Percentiles rank a stretch among this genome's conserved stretches.
phyloP scores from a whole-genome alignment of 495 filamentous ascomycete genomes.

The Xylaria telfairii region DNA sequence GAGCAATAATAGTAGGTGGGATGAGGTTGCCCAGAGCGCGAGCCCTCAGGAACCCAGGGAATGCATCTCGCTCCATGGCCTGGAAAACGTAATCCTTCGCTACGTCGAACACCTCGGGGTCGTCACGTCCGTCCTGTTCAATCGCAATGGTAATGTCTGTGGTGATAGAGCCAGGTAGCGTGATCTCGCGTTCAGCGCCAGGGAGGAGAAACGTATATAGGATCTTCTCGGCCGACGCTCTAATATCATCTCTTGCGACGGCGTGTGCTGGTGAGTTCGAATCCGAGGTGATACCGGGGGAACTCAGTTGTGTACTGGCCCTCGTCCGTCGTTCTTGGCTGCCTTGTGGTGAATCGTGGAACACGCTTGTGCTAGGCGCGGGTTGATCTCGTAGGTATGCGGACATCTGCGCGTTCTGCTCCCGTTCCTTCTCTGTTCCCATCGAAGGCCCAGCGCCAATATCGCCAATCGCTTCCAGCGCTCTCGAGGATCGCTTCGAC shows the following conservation, averaged over 20 bases:
- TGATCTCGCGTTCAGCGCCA: slow-evolving; percentile 93
- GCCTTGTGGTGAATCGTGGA: slow-evolving; percentile 69
- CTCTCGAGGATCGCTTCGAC: slow-evolving; percentile 81
- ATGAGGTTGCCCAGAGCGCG: slow-evolving; percentile 96
- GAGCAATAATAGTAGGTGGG: slow-evolving; percentile 80
- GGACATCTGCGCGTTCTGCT: slow-evolving; percentile 84
- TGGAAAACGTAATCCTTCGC: slow-evolving; percentile 99
- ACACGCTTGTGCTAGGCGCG: slow-evolving; percentile 46
- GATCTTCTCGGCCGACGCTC: slow-evolving; percentile 94
- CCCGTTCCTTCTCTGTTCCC: slow-evolving; percentile 65
- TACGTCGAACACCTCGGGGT: slow-evolving; percentile 95
- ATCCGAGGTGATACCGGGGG: slow-evolving; percentile 60
- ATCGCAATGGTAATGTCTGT: slow-evolving; percentile 80
- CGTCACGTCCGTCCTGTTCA: slow-evolving; percentile 87
- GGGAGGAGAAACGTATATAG: slow-evolving; percentile 94
- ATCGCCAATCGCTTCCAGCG: slow-evolving; percentile 75
- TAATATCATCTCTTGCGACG: slow-evolving; percentile 83
- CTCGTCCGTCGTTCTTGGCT: slow-evolving; percentile 70
- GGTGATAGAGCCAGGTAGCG: slow-evolving; percentile 84
- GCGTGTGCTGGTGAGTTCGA: slow-evolving; percentile 84
- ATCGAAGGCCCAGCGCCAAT: slow-evolving; percentile 60
- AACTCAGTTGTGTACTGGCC: slow-evolving; percentile 64
- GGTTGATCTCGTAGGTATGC: slow-evolving; percentile 84
- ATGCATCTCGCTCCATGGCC: slow-evolving; percentile 98
- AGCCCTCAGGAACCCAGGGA: slow-evolving; percentile 91